Conservation (phyloP, 768 basidiomycete species). For the Lactarius indigo region DNA sequence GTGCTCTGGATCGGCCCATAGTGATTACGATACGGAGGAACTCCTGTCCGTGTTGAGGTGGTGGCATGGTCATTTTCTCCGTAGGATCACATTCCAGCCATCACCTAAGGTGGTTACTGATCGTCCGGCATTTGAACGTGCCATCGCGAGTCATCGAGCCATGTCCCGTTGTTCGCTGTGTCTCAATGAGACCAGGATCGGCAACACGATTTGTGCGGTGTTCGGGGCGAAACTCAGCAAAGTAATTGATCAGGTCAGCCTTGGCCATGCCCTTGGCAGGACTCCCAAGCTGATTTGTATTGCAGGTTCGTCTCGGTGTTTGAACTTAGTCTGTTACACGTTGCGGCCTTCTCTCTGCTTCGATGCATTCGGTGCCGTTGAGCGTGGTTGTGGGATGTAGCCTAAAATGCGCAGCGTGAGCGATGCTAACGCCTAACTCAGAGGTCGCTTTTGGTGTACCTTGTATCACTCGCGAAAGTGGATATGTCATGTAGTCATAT, state of each 20-base stretch:
- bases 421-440: no score
- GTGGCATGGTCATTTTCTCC: constrained; percentile 10
- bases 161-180: background rate
- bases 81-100: background rate
- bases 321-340: background rate
- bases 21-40: background rate
- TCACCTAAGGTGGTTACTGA: constrained; percentile 6
- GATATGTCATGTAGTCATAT: no score
- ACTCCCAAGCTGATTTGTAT: background rate
- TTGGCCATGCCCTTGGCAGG: background rate
- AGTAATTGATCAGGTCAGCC: constrained; percentile 4
- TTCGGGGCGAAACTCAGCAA: background rate
- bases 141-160: background rate
- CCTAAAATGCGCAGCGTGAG: background rate
- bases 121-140: constrained; percentile 1
- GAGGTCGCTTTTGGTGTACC: background rate
- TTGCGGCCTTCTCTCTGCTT: background rate
- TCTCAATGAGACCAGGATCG: background rate
- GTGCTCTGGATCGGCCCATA: no score
- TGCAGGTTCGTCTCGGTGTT: background rate
- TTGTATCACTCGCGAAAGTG: background rate
- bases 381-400: background rate
- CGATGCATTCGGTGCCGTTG: background rate
- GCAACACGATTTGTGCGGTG: background rate
- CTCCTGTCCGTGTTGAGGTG: background rate